Percentiles rank a stretch among this genome's conserved stretches.
These are phyloP conservation scores for Aspergillus funiculosus DNA, from an alignment of 495 filamentous ascomycete species.

Conservation along the genomic window DNA sequence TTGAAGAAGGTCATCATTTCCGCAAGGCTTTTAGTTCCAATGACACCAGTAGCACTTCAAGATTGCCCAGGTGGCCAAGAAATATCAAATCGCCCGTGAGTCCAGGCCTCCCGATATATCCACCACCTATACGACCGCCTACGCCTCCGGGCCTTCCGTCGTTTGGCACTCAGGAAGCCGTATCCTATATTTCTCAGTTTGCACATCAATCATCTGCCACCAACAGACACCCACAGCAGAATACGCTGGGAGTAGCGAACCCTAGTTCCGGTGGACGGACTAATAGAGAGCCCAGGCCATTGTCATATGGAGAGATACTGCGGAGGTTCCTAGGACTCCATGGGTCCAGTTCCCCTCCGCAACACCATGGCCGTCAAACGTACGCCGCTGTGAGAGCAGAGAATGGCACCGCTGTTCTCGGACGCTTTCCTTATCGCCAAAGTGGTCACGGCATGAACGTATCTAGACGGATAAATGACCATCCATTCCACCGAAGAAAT, in stretches of 20 bases:
- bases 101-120: constrained; percentile 31
- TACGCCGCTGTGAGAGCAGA: constrained; percentile 26
- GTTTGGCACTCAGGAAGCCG: constrained; percentile 41
- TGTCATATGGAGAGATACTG: constrained; percentile 23
- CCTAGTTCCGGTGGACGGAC: no score
- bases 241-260: no score
- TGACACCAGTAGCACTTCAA: constrained; percentile 12
- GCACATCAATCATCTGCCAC: constrained; percentile 4
- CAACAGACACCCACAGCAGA: constrained; percentile 4
- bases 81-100: constrained; percentile 25
- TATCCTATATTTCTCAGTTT: constrained; percentile 30
- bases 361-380: constrained; percentile 1
- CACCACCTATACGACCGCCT: constrained; percentile 36
- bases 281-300: neutral
- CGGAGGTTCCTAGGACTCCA: constrained; percentile 28
- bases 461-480: constrained; percentile 26
- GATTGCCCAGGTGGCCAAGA: constrained; percentile 21
- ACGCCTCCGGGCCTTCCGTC: constrained; percentile 46
- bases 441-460: constrained; percentile 35
- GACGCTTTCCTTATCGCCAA: constrained; percentile 34
- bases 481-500: constrained; percentile 31
- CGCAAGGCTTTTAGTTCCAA: constrained; percentile 24
- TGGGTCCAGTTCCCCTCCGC: constrained; percentile 7
- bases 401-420: constrained; percentile 36
- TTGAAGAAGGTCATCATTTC: constrained; percentile 10